Base-by-base conservation (phyloP, 139 green algal genomes). In the Haematococcus lacustris region DNA sequence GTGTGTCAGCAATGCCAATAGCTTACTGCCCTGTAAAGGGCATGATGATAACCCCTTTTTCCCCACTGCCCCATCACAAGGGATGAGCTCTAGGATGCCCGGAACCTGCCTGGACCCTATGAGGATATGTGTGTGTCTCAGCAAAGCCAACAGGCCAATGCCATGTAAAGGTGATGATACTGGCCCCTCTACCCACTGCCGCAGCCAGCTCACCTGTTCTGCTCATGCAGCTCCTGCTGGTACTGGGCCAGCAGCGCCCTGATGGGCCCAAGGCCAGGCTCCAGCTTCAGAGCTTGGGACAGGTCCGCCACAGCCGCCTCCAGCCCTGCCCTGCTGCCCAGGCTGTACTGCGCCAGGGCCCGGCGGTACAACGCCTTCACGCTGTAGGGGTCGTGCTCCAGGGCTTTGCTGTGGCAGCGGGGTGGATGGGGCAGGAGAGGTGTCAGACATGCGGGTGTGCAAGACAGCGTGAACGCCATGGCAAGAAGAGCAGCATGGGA, bases 351-450 rank as follows among this genome's bases (percentile, higher is more conserved):
- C 21, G 71, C 72, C 7, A 70, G 28, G 7, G 72, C 68, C 1
- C 72, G 72, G 7, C 77, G 77, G 77, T 82, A 82, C 61, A 78
- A 61, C 33, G 77, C 72, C 66, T 74, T 75, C 30, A 78, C 72
- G 60, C 67, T 76, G 53, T 74, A 78, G 13, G 72, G 65, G 51
- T 78, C 77, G 38, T 74, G 67, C 53, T 71, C 51, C 28, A 82
- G 68, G 1, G 77, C 77, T 33, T 78, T 78, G 67, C 76, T 82
- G 71, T 21, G 35, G 26, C 9, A 13, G 26, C n/a, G n/a, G n/a
- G n/a, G n/a, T n/a, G n/a, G n/a, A n/a, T n/a, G n/a, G n/a, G n/a
- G n/a, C n/a, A 38, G 23, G 59, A 13, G 25, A 66, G 30, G 30
- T 37, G 59, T 32, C 6, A 17, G 23, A 32, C 59, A 66, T 37